Conservation (phyloP, 2,329 filamentous ascomycete species). For the Colletotrichum coccodes region DNA sequence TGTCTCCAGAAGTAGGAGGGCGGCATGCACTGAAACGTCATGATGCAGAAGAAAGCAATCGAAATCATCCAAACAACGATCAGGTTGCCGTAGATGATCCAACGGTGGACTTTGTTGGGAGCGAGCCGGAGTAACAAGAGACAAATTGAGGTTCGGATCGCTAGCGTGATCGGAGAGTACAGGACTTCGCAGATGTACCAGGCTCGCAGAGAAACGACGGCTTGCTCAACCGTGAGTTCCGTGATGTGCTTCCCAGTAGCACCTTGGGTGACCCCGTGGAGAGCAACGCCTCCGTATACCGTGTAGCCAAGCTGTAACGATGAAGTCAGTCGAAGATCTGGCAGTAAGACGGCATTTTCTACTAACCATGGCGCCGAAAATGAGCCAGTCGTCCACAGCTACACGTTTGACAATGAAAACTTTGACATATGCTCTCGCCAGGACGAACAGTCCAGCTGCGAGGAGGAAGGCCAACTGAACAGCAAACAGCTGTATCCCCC, state of each 20-base stretch:
- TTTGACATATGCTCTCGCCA: slow-evolving; percentile 57
- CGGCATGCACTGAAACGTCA: slow-evolving; percentile 60
- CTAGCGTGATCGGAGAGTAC: slow-evolving; percentile 51
- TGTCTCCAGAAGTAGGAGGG: slow-evolving; percentile 60
- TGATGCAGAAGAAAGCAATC: slow-evolving; percentile 54
- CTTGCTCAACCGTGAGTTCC: slow-evolving; percentile 36
- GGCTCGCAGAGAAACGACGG: slow-evolving; percentile 41
- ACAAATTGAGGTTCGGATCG: slow-evolving; percentile 52
- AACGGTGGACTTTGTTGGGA: slow-evolving; percentile 43
- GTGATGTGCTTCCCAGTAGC: slow-evolving; percentile 38
- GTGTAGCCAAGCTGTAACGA: slow-evolving; percentile 45
- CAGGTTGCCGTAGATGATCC: slow-evolving; percentile 45
- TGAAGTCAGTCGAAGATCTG: not conserved
- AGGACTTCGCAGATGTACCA: slow-evolving; percentile 53
- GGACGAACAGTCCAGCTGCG: slow-evolving; percentile 47
- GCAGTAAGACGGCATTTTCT: not conserved
- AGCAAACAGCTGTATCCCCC: slow-evolving; percentile 34
- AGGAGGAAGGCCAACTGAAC: slow-evolving; percentile 43
- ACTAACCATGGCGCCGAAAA: slow-evolving; percentile 56
- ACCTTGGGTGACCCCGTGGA: slow-evolving; percentile 44
- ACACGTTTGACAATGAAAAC: slow-evolving; percentile 52
- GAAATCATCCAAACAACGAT: slow-evolving; percentile 49
- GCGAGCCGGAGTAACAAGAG: slow-evolving; percentile 53
- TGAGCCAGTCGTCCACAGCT: slow-evolving; percentile 58
- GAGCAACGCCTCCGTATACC: slow-evolving; percentile 42